These are phyloP conservation scores for Tremella fuciformis DNA, from an alignment of 768 basidiomycete genomes.

Conservation along the genomic window DNA sequence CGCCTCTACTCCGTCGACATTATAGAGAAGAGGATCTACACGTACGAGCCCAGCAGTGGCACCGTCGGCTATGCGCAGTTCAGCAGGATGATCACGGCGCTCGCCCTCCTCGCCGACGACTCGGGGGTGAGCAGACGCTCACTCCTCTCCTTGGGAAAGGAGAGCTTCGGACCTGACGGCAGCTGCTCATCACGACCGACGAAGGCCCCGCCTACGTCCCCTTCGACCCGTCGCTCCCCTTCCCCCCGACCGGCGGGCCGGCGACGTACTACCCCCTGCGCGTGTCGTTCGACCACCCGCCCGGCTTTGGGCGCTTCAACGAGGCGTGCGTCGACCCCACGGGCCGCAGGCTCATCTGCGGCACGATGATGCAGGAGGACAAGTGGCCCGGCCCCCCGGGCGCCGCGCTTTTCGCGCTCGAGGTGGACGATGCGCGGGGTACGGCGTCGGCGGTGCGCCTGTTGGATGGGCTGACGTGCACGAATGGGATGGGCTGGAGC, in stretches of 20 bases:
- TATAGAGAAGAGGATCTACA: conserved; percentile 15
- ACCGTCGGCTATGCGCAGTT: conserved; percentile 15
- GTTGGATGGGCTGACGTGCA: conserved; percentile 8
- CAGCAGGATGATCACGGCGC: conserved; percentile 13
- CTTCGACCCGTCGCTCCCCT: conserved; percentile 10
- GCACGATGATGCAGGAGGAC: conserved; percentile 12
- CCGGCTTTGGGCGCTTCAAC: conserved; percentile 19
- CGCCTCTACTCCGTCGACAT: conserved; percentile 23
- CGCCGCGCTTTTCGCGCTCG: conserved; percentile 5
- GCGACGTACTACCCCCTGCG: conserved; percentile 1
- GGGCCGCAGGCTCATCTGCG: conserved; percentile 7
- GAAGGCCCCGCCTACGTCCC: conserved; percentile 8
- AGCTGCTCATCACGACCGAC: conserved; percentile 15
- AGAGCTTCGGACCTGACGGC: not conserved
- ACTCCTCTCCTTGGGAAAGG: too few species aligned
- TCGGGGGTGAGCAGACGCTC: conserved; percentile 17
- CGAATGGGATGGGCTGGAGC: conserved; percentile 21
- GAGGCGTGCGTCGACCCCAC: conserved; percentile 21
- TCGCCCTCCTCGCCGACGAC: conserved; percentile 17
- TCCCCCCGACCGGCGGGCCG: conserved; percentile 12
- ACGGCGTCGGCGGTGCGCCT: not conserved
- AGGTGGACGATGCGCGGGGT: not conserved
- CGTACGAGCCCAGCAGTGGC: conserved; percentile 21
- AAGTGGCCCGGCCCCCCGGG: not conserved
- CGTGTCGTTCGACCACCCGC: not conserved